These are phyloP conservation scores for Veloboletus limbatus DNA, from an alignment of 1,284 basidiomycete genomes.

Conservation along the genomic window DNA sequence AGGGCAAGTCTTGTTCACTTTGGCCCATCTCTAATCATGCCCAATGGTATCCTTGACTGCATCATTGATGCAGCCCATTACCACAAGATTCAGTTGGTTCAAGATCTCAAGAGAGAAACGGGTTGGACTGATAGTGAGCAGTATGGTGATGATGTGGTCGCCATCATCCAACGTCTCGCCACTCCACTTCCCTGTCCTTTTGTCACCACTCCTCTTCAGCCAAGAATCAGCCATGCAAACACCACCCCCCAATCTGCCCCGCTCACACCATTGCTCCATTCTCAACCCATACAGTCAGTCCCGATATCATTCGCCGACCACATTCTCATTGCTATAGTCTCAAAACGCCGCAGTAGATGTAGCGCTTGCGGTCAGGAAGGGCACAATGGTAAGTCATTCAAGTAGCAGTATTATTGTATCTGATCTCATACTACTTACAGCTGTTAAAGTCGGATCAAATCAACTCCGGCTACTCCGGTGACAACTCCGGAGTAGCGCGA, in stretches of 20 bases:
- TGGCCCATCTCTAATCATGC: slow-evolving; percentile 21
- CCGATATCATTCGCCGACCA: background rate
- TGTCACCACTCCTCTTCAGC: background rate
- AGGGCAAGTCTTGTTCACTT: slow-evolving; percentile 1
- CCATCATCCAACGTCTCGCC: background rate
- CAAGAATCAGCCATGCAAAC: too few species aligned
- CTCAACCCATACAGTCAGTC: too few species aligned
- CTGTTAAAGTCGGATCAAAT: too few species aligned
- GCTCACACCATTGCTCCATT: too few species aligned
- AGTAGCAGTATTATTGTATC: too few species aligned
- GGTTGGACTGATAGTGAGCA: slow-evolving; percentile 4
- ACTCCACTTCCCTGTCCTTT: background rate
- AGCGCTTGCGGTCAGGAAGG: background rate
- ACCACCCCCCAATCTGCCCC: too few species aligned
- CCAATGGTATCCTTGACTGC: slow-evolving; percentile 14
- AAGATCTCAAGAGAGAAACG: slow-evolving; percentile 10
- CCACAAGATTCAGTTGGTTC: slow-evolving; percentile 7
- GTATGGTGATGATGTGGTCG: slow-evolving; percentile 8
- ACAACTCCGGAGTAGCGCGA: too few species aligned
- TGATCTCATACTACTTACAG: too few species aligned
- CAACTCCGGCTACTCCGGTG: too few species aligned
- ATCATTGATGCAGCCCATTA: slow-evolving; percentile 22
- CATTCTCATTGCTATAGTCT: background rate
- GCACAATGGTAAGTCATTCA: background rate
- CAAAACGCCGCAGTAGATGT: background rate